These are phyloP conservation scores for Tricholoma bakamatsutake DNA, from an alignment of 768 basidiomycete species.

Conservation along the genomic window DNA sequence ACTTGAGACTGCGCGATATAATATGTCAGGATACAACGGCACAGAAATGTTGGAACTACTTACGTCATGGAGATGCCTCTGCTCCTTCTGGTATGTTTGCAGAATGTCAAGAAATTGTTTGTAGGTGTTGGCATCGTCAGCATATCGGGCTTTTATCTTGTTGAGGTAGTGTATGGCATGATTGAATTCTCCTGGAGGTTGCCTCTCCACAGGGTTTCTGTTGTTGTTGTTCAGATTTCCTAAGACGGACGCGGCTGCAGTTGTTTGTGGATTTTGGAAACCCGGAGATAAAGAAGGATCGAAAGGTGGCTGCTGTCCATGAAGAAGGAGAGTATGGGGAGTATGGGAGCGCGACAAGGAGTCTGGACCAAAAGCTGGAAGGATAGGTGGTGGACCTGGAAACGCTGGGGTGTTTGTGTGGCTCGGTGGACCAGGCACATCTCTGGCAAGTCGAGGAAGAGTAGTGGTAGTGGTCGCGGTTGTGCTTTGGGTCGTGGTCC, in stretches of 20 bases:
- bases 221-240: conserved; percentile 52
- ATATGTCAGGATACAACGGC: conserved; percentile 1
- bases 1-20: conserved; percentile 53
- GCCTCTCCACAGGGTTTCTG: conserved; percentile 43
- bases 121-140: conserved; percentile 87
- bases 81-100: conserved; percentile 84
- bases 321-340: conserved; percentile 38
- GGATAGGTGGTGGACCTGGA: conserved; percentile 23
- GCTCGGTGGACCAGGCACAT: conserved; percentile 20
- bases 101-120: conserved; percentile 87
- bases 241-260: conserved; percentile 61
- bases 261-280: conserved; percentile 40
- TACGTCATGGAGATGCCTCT: conserved; percentile 66
- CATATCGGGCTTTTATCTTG: conserved; percentile 93
- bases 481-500: conserved; percentile 64
- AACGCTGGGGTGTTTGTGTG: conserved; percentile 27
- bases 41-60: conserved; percentile 23
- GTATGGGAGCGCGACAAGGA: conserved; percentile 51
- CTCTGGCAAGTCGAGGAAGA: conserved; percentile 21
- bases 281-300: conserved; percentile 43
- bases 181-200: conserved; percentile 69
- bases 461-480: conserved; percentile 27
- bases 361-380: conserved; percentile 28
- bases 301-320: conserved; percentile 29
- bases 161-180: conserved; percentile 97